Conservation (phyloP, 306 rosid genomes). For the Hippophae gyantsensis region DNA sequence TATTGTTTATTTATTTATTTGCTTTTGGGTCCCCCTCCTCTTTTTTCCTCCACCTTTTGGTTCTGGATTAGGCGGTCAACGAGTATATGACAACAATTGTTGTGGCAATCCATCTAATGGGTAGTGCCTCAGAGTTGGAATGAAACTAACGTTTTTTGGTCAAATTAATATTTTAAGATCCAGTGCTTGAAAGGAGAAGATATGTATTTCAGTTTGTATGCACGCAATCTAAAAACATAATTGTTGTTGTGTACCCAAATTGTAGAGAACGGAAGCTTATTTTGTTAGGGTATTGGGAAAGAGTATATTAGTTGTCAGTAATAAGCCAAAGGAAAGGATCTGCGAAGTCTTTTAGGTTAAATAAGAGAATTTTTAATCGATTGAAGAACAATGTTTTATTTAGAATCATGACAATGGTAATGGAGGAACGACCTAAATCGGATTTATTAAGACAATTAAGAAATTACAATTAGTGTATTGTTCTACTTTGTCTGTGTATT, state of each 20-base stretch:
- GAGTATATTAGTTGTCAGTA: not conserved
- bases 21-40: not conserved
- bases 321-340: too few species aligned
- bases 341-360: too few species aligned
- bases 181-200: not conserved
- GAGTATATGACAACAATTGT: not conserved
- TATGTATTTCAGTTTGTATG: too few species aligned
- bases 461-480: too few species aligned
- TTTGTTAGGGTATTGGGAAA: too few species aligned
- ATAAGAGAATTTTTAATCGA: too few species aligned
- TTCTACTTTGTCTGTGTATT: too few species aligned
- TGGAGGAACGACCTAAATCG: too few species aligned
- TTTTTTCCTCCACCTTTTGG: too few species aligned
- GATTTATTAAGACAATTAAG: too few species aligned
- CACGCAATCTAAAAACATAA: not conserved
- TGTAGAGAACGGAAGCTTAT: too few species aligned
- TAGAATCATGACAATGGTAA: slow-evolving; percentile 2
- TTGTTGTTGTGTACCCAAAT: not conserved
- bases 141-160: not conserved
- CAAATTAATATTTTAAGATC: not conserved
- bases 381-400: not conserved
- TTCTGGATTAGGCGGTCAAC: slow-evolving; percentile 6
- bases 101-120: not conserved
- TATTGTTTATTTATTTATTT: too few species aligned
- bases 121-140: not conserved